Evolutionary conservation across 2,329 filamentous ascomycete species (phyloP).

Genomic region (Leptographium wingfieldii): DNA sequence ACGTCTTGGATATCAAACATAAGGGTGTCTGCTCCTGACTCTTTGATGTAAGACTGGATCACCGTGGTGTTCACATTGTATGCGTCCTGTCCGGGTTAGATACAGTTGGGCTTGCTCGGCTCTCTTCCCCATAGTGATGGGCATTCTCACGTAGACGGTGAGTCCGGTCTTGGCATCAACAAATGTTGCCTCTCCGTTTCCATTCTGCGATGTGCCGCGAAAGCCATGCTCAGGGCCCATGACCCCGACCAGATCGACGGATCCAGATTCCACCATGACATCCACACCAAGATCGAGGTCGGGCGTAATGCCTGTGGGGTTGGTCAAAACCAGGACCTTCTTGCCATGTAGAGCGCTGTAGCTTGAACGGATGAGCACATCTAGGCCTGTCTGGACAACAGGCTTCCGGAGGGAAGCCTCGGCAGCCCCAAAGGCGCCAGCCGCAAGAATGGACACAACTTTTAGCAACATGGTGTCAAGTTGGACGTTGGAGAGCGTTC

Average conservation of each 20-base stretch:
- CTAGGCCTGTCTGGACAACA: background rate
- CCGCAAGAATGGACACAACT: background rate
- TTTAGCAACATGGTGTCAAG: background rate
- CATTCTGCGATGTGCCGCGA: background rate
- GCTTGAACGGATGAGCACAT: background rate
- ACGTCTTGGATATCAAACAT: background rate
- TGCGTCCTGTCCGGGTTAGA: background rate
- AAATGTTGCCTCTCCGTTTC: background rate
- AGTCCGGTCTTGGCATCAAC: background rate
- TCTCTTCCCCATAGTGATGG: background rate
- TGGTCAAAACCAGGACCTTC: background rate
- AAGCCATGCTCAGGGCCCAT: background rate
- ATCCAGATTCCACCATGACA: background rate
- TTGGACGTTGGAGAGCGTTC: background rate
- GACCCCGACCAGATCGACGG: background rate
- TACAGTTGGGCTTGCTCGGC: too few relatives aligned
- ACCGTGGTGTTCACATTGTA: background rate
- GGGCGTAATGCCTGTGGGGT: background rate
- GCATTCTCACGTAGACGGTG: background rate
- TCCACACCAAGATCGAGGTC: background rate
- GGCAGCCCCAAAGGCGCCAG: background rate
- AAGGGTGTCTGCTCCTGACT: background rate
- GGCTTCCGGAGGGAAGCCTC: background rate
- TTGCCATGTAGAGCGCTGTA: background rate
- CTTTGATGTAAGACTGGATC: background rate